Evolutionary conservation across 257 asterid species (phyloP), one percentile per base, ranked within the genome.

Genomic region (Salvia miltiorrhiza): DNA sequence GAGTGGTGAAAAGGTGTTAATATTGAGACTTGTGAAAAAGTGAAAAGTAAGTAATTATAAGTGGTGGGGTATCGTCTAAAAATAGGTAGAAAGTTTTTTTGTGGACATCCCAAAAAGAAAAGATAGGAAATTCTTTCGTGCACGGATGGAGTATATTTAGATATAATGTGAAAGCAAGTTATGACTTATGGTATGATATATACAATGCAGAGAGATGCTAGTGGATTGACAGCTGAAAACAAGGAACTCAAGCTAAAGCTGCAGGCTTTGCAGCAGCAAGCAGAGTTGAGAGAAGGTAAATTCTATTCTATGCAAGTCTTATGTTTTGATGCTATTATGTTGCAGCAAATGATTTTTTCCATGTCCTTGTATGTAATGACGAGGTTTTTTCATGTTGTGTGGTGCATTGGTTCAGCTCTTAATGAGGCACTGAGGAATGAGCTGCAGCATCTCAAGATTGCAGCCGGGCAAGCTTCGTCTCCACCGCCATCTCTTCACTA

Each of bases 241-340:
- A 92, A 86, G 76, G 94, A 92, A 80, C 98, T 92, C 76, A 86
- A 81, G 65, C 74, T 92, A 62, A 90, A 89, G 74, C 69, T 92
- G 63, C 82, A 92, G 73, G 92, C 98, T 20, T 57, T 89, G 80
- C 96, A 89, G 80, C 90, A 89, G 72, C 94, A 87, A 69, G 90
- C 96, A 32, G 92, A 84, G 55, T 95, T 92, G 49, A 80, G 90
- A 76, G 97, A 89, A 28, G 97, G 97, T 53, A 20, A 19, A 19
- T 91, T 30, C 35, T 30, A 10, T 37, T 12, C 9, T 37, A 89
- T 48, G 83, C 57, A 50, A 56, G 12, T 17, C 53, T 48, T 24
- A 7, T 17, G 23, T 3, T 4, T n/a, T 23, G 14, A 13, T 1
- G 2, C 4, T 30, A 6, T 49, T 20, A 19, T 19, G 13, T 49